Evolutionary conservation across 805 yeast genomes (phyloP).

Genomic region (Pichia manshurica): DNA sequence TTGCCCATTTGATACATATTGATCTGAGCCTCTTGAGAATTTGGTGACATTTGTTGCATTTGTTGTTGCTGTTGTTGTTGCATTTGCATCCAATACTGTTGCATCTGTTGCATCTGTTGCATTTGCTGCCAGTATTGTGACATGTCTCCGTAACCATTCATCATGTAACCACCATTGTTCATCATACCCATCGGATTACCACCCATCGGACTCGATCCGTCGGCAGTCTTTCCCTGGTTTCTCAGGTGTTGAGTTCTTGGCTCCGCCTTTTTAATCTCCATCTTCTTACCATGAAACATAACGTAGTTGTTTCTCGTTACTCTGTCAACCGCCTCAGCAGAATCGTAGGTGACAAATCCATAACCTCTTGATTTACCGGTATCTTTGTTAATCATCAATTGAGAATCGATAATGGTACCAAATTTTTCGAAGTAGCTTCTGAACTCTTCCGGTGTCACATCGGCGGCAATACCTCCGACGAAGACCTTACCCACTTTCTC

Average conservation of each 20-base stretch:
- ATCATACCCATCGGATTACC: conserved; percentile 19
- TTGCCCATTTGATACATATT: conserved; percentile 10
- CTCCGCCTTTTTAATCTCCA: conserved; percentile 81
- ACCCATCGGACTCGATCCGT: conserved; percentile 20
- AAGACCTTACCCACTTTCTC: conserved; percentile 94
- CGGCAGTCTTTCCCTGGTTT: conserved; percentile 7
- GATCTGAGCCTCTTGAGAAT: conserved; percentile 12
- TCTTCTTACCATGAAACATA: conserved; percentile 76
- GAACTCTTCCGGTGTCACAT: conserved; percentile 87
- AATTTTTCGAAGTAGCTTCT: conserved; percentile 78
- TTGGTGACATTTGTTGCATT: conserved; percentile 9
- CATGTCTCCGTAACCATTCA: conserved; percentile 33
- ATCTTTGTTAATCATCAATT: conserved; percentile 94
- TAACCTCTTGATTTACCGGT: conserved; percentile 96
- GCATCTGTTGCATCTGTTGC: conserved; percentile 41
- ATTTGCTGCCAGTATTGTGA: conserved; percentile 54
- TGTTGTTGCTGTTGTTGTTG: conserved; percentile 14
- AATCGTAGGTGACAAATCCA: conserved; percentile 93
- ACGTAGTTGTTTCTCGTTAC: conserved; percentile 79
- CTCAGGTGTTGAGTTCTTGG: conserved; percentile 61
- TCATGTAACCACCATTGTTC: conserved; percentile 26
- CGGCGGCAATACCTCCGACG: conserved; percentile 94
- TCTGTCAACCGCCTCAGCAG: conserved; percentile 88
- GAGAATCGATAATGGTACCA: conserved; percentile 92
- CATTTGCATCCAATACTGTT: conserved; percentile 19